These are phyloP conservation scores for Colletotrichum theobromicola DNA, from an alignment of 2,329 filamentous ascomycete genomes.

Conservation along the genomic window DNA sequence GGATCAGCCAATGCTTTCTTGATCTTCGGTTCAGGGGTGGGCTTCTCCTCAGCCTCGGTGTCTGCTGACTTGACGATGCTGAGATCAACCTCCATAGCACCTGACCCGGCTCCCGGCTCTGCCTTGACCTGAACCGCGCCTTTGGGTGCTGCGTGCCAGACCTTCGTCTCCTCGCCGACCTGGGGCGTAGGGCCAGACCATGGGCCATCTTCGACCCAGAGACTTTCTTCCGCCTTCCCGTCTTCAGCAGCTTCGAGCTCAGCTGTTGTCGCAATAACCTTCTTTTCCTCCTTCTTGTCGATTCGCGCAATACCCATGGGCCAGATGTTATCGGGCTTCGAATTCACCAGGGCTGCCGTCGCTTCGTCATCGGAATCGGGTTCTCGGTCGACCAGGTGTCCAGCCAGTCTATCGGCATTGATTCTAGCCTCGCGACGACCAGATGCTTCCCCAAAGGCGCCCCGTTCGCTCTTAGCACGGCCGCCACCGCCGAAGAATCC, in stretches of 20 bases:
- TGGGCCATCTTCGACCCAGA: slow-evolving; percentile 46
- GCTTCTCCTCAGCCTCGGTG: slow-evolving; percentile 28
- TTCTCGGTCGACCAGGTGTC: slow-evolving; percentile 37
- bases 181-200: slow-evolving; percentile 29
- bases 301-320: slow-evolving; percentile 62
- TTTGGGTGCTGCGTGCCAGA: slow-evolving; percentile 48
- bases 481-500: slow-evolving; percentile 28
- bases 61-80: slow-evolving; percentile 33
- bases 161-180: slow-evolving; percentile 38
- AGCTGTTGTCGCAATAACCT: slow-evolving; percentile 60
- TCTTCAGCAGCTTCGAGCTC: slow-evolving; percentile 62
- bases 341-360: slow-evolving; percentile 23
- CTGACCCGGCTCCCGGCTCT: slow-evolving; percentile 46
- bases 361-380: slow-evolving; percentile 25
- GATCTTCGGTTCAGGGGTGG: slow-evolving; percentile 25
- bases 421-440: slow-evolving; percentile 51
- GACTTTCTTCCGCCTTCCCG: slow-evolving; percentile 49
- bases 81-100: slow-evolving; percentile 41
- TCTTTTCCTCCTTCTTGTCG: slow-evolving; percentile 58
- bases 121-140: slow-evolving; percentile 46
- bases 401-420: slow-evolving; percentile 61
- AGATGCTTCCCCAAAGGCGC: slow-evolving; percentile 41
- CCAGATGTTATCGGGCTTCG: slow-evolving; percentile 35
- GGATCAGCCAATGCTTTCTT: slow-evolving; percentile 37
- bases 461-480: slow-evolving; percentile 37